A percentile compares a stretch with the other conserved stretches of the same genome.
Evolutionary conservation across 2,329 filamentous ascomycete genomes (phyloP).

Genomic region (Dothistroma pini): DNA sequence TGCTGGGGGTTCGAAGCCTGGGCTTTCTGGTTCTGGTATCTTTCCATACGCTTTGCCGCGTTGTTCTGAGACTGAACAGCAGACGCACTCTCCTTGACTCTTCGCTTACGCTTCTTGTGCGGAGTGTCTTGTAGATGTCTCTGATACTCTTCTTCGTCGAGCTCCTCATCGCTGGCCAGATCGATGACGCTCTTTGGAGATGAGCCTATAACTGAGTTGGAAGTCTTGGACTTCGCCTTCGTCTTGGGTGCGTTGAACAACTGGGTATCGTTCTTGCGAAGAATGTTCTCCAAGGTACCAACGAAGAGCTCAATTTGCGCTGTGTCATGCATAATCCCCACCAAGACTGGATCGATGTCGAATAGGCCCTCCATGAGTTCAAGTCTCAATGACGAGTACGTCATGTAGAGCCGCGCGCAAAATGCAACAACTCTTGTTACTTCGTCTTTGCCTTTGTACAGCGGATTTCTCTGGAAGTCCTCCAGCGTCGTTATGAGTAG

Average conservation of each 20-base stretch:
- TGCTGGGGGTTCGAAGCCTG: conserved; percentile 22
- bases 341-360: conserved; percentile 5
- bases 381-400: conserved; percentile 6
- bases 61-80: conserved; percentile 16
- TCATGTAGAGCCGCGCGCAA: conserved; percentile 18
- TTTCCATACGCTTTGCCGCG: conserved; percentile 18
- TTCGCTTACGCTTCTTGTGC: conserved; percentile 21
- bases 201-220: conserved; percentile 1
- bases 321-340: not conserved
- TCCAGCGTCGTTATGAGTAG: not conserved
- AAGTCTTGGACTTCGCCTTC: conserved; percentile 1
- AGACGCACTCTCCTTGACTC: conserved; percentile 12
- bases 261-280: conserved; percentile 13
- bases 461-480: not conserved
- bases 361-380: conserved; percentile 5
- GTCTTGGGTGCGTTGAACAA: conserved; percentile 19
- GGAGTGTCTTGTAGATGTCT: conserved; percentile 8
- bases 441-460: not conserved
- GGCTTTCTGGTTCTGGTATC: conserved; percentile 19
- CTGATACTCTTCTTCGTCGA: conserved; percentile 9
- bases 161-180: conserved; percentile 17
- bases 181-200: conserved; percentile 7
- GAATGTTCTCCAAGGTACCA: conserved; percentile 9
- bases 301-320: conserved; percentile 3
- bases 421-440: conserved; percentile 1